Evolutionary conservation across 371 early-diverging fungal species (phyloP).

Genomic region (Lichtheimia hyalospora): DNA sequence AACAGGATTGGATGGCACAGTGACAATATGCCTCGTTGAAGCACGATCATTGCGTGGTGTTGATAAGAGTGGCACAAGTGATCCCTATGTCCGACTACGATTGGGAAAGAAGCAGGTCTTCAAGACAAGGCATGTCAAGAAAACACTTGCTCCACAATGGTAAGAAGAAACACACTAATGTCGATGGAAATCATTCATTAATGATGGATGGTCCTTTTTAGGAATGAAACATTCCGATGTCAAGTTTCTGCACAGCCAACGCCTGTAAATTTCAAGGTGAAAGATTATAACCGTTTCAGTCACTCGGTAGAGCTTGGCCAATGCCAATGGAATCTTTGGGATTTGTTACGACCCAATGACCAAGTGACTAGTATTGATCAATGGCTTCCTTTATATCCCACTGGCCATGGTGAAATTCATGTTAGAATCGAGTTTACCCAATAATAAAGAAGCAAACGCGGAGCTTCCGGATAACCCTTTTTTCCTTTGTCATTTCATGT

Average conservation of each 20-base stretch:
- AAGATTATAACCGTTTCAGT: conserved; percentile 69
- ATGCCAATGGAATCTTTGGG: conserved; percentile 59
- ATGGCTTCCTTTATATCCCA: conserved; percentile 43
- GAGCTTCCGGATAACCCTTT: too few relatives aligned
- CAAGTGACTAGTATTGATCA: conserved; percentile 21
- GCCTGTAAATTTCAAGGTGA: conserved; percentile 57
- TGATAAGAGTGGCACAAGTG: conserved; percentile 62
- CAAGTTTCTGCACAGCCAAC: conserved; percentile 39
- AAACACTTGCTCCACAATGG: conserved; percentile 76
- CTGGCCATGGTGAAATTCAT: conserved; percentile 45
- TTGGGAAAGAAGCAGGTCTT: conserved; percentile 56
- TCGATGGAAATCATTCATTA: too few relatives aligned
- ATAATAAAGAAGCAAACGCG: conserved; percentile 1
- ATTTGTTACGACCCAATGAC: conserved; percentile 39
- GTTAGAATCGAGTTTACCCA: conserved; percentile 27
- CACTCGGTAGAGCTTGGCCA: conserved; percentile 65
- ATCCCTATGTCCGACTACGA: conserved; percentile 60
- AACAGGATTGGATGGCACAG: conserved; percentile 37
- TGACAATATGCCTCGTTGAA: conserved; percentile 52
- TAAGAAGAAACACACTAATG: conserved; percentile 9
- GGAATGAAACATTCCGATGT: conserved; percentile 37
- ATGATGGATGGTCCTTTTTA: conserved; percentile 4
- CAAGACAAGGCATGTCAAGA: conserved; percentile 79
- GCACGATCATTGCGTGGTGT: conserved; percentile 65
- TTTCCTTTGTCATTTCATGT: too few relatives aligned